Evolutionary conservation across 1,284 basidiomycete genomes (phyloP).

Genomic region (Apiotrichum domesticum): DNA sequence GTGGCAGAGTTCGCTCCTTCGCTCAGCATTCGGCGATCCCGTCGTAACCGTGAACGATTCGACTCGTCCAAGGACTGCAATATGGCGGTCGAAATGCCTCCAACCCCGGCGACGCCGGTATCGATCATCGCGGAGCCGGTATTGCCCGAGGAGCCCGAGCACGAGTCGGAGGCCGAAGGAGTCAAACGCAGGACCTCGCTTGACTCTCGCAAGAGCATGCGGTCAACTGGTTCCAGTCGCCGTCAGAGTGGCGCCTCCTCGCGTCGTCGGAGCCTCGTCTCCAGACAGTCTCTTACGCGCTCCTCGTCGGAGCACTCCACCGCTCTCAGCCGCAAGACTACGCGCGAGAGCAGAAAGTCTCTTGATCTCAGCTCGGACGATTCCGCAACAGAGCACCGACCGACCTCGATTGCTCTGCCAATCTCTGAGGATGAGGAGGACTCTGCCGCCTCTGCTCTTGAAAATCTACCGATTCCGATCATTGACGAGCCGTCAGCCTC

Average conservation of each 20-base stretch:
- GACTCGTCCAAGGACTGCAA: not conserved
- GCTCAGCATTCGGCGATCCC: not conserved
- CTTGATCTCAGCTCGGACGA: not conserved
- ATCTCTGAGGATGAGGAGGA: no score
- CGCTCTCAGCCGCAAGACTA: not conserved
- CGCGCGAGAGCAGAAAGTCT: not conserved
- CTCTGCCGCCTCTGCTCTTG: no score
- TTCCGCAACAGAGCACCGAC: not conserved
- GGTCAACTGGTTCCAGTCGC: not conserved
- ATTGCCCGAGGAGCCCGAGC: not conserved
- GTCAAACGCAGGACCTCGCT: not conserved
- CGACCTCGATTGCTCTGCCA: no score
- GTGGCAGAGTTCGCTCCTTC: not conserved
- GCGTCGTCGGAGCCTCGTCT: not conserved
- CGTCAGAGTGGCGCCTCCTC: not conserved
- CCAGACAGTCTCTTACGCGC: not conserved
- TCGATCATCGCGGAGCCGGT: not conserved
- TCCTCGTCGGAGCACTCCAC: not conserved
- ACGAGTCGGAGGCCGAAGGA: slow-evolving; percentile 2
- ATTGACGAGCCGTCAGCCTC: no score
- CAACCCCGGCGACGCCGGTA: not conserved
- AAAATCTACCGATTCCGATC: no score
- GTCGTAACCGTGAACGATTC: slow-evolving; percentile 1
- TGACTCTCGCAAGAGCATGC: not conserved
- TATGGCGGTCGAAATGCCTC: not conserved